phyloP scores from a whole-genome alignment of 2,329 filamentous ascomycete genomes.

The Cercospora sp. region DNA sequence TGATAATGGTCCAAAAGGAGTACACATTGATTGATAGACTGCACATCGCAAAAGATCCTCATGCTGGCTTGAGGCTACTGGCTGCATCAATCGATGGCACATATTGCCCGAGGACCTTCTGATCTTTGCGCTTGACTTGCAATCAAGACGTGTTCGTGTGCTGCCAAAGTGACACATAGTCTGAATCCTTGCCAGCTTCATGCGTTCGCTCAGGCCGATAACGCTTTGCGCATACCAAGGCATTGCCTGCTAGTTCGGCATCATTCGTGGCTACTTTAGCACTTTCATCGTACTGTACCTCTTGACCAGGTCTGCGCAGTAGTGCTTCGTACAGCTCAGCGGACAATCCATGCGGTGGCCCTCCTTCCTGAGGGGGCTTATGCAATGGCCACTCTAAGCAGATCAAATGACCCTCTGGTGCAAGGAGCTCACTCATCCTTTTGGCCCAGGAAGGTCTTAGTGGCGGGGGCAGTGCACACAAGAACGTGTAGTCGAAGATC shows the following conservation, averaged over 20 bases:
- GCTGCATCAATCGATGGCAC: not conserved
- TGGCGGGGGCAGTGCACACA: slow-evolving; percentile 58
- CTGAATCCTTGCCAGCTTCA: slow-evolving; percentile 53
- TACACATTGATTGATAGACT: not conserved
- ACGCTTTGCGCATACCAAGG: slow-evolving; percentile 51
- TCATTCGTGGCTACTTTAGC: slow-evolving; percentile 47
- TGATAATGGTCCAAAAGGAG: not conserved
- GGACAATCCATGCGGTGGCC: slow-evolving; percentile 72
- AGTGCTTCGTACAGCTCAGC: slow-evolving; percentile 71
- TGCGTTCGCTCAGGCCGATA: slow-evolving; percentile 60
- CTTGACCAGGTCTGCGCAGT: slow-evolving; percentile 67
- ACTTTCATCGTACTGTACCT: slow-evolving; percentile 61
- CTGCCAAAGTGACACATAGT: slow-evolving; percentile 53
- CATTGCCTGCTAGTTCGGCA: slow-evolving; percentile 48
- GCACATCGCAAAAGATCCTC: not conserved
- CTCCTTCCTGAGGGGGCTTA: slow-evolving; percentile 54
- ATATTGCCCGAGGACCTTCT: too few relatives aligned
- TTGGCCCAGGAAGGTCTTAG: slow-evolving; percentile 60
- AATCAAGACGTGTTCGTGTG: slow-evolving; percentile 25
- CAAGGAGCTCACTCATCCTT: slow-evolving; percentile 56
- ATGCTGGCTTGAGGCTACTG: not conserved
- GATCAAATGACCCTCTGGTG: slow-evolving; percentile 54
- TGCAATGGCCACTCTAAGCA: slow-evolving; percentile 75
- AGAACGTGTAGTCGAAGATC: slow-evolving; percentile 66
- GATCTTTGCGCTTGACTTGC: too few relatives aligned